A percentile compares a stretch with the other conserved stretches of the same genome.
phyloP scores from a whole-genome alignment of 169 alveolate species.

The Plasmodium inui region DNA sequence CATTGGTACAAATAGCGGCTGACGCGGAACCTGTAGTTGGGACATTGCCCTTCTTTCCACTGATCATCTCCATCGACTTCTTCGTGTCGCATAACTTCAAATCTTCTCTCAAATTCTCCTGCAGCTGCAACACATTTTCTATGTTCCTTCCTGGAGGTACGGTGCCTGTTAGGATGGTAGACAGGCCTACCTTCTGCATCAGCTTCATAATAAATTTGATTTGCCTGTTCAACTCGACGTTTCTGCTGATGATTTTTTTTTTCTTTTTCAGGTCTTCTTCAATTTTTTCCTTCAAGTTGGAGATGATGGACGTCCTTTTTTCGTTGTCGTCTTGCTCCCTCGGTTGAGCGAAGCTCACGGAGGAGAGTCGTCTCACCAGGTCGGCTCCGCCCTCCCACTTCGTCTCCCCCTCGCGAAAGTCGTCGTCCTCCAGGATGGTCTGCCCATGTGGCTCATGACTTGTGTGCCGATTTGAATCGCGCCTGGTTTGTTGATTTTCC shows the following conservation, averaged over 20 bases:
- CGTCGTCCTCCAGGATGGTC: background rate
- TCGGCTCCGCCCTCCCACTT: background rate
- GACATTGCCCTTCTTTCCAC: background rate
- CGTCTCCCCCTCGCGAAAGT: background rate
- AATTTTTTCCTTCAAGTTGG: constrained; percentile 65
- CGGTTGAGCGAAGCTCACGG: background rate
- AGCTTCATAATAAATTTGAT: constrained; percentile 72
- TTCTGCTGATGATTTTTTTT: constrained; percentile 60
- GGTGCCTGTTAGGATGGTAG: constrained; percentile 57
- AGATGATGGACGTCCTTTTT: constrained; percentile 70
- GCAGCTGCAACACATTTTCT: constrained; percentile 64
- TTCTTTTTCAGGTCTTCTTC: constrained; percentile 69
- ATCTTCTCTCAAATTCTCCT: constrained; percentile 63
- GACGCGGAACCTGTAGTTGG: background rate
- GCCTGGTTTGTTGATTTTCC: background rate
- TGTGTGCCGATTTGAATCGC: background rate
- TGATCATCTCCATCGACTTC: constrained; percentile 8
- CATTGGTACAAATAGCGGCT: background rate
- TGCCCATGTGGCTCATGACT: background rate
- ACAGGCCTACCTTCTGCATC: constrained; percentile 74
- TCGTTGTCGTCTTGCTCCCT: constrained; percentile 50
- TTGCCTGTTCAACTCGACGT: constrained; percentile 72
- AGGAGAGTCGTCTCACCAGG: background rate
- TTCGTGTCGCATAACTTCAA: constrained; percentile 28
- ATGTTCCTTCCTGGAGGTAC: constrained; percentile 76